These are phyloP conservation scores for Epithele typhae DNA, from an alignment of 768 basidiomycete species.

Conservation along the genomic window DNA sequence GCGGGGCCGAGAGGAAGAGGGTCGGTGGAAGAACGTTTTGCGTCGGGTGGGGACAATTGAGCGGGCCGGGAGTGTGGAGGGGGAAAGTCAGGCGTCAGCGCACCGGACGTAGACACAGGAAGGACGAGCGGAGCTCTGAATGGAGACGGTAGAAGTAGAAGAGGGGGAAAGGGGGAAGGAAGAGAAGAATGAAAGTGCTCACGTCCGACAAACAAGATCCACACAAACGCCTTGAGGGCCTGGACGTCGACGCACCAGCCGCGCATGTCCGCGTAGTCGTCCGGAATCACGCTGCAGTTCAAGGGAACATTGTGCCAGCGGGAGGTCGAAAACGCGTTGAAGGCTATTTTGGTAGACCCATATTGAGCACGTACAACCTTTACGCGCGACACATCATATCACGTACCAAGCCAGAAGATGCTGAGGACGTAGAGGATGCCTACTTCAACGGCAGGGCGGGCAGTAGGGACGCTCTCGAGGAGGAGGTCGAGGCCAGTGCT, in stretches of 20 bases:
- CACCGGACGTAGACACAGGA: too few relatives aligned
- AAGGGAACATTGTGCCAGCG: constrained; percentile 49
- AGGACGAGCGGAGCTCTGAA: too few relatives aligned
- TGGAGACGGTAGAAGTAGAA: too few relatives aligned
- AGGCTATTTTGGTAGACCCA: constrained; percentile 24
- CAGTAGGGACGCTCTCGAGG: constrained; percentile 38
- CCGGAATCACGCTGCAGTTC: constrained; percentile 44
- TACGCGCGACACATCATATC: neutral
- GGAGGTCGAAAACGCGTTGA: constrained; percentile 58
- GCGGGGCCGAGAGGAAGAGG: neutral
- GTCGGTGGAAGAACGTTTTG: neutral
- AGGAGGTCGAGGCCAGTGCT: constrained; percentile 43
- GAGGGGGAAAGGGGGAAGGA: too few relatives aligned
- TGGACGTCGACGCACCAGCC: constrained; percentile 53
- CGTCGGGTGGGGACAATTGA: neutral
- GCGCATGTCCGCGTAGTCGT: constrained; percentile 38
- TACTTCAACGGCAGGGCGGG: constrained; percentile 45
- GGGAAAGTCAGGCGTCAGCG: neutral
- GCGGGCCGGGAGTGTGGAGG: neutral
- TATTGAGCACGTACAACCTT: neutral
- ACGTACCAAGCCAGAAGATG: constrained; percentile 51
- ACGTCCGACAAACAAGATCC: constrained; percentile 55
- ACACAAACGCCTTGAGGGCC: constrained; percentile 52
- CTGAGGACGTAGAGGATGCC: constrained; percentile 40
- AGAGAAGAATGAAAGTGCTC: too few relatives aligned